Conservation (phyloP, 2,329 filamentous ascomycete species). For the Pochonia chlamydosporia region DNA sequence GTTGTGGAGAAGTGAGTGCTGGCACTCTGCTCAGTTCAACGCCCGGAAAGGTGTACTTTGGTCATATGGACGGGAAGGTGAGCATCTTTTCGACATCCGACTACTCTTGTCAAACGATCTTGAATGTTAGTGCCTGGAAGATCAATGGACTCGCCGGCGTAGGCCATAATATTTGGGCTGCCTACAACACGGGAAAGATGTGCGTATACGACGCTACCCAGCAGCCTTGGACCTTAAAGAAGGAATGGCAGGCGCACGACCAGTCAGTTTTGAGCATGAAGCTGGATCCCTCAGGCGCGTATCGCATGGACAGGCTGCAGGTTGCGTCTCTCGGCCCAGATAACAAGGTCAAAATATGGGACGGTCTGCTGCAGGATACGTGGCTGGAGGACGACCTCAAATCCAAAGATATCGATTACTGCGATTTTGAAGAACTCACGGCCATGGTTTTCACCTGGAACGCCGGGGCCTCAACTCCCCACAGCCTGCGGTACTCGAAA, state of each 20-base stretch:
- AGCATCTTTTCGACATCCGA: conserved; percentile 81
- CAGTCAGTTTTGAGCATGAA: conserved; percentile 73
- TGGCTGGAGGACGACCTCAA: conserved; percentile 94
- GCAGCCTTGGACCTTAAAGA: conserved; percentile 83
- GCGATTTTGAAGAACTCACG: conserved; percentile 75
- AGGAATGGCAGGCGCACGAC: conserved; percentile 91
- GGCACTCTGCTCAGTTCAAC: conserved; percentile 71
- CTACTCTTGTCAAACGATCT: conserved; percentile 69
- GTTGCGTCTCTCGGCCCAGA: conserved; percentile 85
- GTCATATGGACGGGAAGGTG: conserved; percentile 89
- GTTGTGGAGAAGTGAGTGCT: conserved; percentile 80
- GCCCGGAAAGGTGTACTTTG: conserved; percentile 78
- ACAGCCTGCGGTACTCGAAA: conserved; percentile 64
- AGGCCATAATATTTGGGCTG: conserved; percentile 82
- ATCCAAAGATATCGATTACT: conserved; percentile 73
- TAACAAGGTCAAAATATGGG: conserved; percentile 80
- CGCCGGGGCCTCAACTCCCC: conserved; percentile 90
- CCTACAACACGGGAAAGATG: conserved; percentile 88
- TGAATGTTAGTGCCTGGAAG: conserved; percentile 90
- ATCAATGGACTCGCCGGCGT: conserved; percentile 82
- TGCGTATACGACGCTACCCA: conserved; percentile 83
- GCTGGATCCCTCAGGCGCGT: conserved; percentile 75
- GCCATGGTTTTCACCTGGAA: conserved; percentile 92
- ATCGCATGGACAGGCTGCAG: conserved; percentile 77
- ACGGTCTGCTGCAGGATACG: conserved; percentile 87